phyloP scores from a whole-genome alignment of 129 eudicot species.

The Erigeron canadensis region DNA sequence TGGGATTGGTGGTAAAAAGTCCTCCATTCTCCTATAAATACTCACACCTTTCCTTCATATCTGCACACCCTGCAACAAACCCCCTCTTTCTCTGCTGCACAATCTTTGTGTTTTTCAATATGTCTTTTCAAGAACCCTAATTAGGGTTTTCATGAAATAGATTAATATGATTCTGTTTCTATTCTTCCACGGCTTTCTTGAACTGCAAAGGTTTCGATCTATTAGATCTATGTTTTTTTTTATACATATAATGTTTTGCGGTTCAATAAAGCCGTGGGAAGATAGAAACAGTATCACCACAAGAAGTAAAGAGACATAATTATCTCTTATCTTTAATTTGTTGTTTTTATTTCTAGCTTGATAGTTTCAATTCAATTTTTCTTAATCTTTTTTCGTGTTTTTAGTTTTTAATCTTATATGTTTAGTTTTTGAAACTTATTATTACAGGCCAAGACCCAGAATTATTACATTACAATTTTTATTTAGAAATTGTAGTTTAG shows the following conservation, averaged over 20 bases:
- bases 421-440: background rate
- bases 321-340: background rate
- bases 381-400: background rate
- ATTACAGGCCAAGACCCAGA: background rate
- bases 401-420: background rate
- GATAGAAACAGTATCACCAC: slow-evolving; percentile 56
- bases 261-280: slow-evolving; percentile 99
- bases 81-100: slow-evolving; percentile 3
- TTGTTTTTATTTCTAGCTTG: background rate
- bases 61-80: slow-evolving; percentile 37
- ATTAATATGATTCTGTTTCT: slow-evolving; percentile 59
- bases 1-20: slow-evolving; percentile 89
- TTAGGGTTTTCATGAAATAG: slow-evolving; percentile 37
- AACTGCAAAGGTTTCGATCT: slow-evolving; percentile 61
- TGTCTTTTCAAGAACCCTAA: slow-evolving; percentile 41
- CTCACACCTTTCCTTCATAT: slow-evolving; percentile 29
- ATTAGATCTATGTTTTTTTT: slow-evolving; percentile 18
- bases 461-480: background rate
- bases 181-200: slow-evolving; percentile 99
- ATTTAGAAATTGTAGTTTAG: background rate
- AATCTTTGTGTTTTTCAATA: slow-evolving; percentile 2
- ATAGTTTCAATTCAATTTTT: background rate
- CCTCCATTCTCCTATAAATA: slow-evolving; percentile 54
- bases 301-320: background rate
- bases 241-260: slow-evolving; percentile 26